Conservation (phyloP, 306 rosid species). For the Trichosanthes cucumerina region DNA sequence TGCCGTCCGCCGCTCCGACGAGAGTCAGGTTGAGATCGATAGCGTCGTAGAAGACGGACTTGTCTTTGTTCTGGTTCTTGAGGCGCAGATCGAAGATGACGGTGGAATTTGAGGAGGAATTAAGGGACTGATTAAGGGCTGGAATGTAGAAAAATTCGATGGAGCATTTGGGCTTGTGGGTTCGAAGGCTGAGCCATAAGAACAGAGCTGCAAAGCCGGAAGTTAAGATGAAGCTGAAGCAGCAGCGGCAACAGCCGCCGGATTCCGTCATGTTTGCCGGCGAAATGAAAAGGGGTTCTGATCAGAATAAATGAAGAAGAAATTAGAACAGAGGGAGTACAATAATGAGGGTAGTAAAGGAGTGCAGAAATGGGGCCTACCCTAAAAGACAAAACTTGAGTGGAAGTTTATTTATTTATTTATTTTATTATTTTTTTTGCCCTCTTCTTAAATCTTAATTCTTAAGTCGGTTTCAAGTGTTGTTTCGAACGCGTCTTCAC, state of each 20-base stretch:
- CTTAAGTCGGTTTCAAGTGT: too few species aligned
- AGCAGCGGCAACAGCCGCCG: constrained; percentile 22
- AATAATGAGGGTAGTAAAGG: neutral
- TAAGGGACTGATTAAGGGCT: constrained; percentile 46
- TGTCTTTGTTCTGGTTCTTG: constrained; percentile 55
- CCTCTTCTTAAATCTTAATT: too few species aligned
- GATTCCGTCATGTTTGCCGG: constrained; percentile 16
- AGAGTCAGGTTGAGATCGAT: constrained; percentile 30
- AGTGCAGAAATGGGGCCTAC: neutral
- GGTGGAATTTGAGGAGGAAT: constrained; percentile 24
- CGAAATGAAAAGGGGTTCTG: neutral
- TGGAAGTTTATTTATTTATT: too few species aligned
- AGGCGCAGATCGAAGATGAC: constrained; percentile 26
- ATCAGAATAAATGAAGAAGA: neutral
- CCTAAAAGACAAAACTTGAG: neutral
- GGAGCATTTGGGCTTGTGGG: constrained; percentile 39
- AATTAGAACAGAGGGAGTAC: neutral
- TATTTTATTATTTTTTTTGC: too few species aligned
- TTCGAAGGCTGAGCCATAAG: constrained; percentile 37
- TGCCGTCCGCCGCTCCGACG: constrained; percentile 8
- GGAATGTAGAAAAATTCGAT: constrained; percentile 45
- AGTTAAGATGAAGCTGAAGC: constrained; percentile 23
- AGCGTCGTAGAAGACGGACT: constrained; percentile 52
- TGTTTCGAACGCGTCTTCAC: too few species aligned
- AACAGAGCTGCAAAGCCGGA: constrained; percentile 28